Evolutionary conservation across 2,329 filamentous ascomycete species (phyloP), one percentile per base, ranked within the genome.

Genomic region (Xylaria sp.): DNA sequence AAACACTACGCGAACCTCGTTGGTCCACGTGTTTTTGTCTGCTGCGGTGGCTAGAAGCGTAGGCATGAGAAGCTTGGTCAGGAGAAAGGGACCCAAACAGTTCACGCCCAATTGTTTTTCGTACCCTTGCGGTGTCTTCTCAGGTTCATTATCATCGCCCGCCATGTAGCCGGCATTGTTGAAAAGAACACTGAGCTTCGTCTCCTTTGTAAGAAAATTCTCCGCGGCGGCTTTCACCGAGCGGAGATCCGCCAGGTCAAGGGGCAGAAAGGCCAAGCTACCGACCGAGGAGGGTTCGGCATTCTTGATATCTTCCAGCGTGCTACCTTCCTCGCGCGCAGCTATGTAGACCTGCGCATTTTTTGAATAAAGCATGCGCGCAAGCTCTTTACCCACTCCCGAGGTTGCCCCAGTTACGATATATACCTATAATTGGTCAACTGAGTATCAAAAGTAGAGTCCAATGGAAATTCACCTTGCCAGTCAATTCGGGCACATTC

Each of bases 281-380:
- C 78, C 78, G 11, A 46, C 58, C 21, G 33, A 63, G 63, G 1
- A 62, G 37, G 13, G 54, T 8, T 23, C 15, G 21, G 64, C 25
- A 9, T 58, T 38, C 55, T 76, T 72, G 63, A 82, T 79, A 8
- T 72, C 68, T 3, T 64, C 58, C 52, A 82, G 81, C 1, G 78
- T 77, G 3, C 58, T 65, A 2, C 72, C 68, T 51, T 75, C 69
- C 1, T 75, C 76, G 17, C 80, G 77, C 1, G 74, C 77, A 6
- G 75, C 75, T 8, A 81, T 62, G 66, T 80, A 82, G 41, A 82
- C 76, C 48, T 74, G 79, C 33, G 76, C 80, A 62, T 77, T 74
- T 43, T 76, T 72, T 23, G 67, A 62, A 66, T 78, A 80, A 21
- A 81, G 75, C 35, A 79, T 74, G 13, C 70, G 68, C 15, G 73